These are phyloP conservation scores for Alternaria infectoria DNA, from an alignment of 2,329 filamentous ascomycete genomes.

Conservation along the genomic window DNA sequence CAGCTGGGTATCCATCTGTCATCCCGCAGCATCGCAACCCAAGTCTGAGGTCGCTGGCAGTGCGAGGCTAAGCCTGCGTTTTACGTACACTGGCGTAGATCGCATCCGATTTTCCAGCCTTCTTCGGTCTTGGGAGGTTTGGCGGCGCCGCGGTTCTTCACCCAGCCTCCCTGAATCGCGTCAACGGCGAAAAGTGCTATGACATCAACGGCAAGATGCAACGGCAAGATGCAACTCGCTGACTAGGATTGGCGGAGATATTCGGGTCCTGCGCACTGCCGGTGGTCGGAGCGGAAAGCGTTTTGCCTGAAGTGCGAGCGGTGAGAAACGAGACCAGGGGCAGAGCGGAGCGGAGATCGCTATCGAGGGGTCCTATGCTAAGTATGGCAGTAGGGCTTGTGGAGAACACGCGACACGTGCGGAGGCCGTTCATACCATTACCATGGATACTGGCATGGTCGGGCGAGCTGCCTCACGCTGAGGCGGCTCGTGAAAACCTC, in stretches of 20 bases:
- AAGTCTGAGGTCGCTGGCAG: constrained; percentile 22
- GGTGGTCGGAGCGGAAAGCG: constrained; percentile 29
- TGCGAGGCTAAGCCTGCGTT: constrained; percentile 17
- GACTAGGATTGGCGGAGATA: constrained; percentile 28
- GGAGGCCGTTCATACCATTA: constrained; percentile 9
- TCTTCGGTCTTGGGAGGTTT: constrained; percentile 16
- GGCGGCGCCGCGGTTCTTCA: constrained; percentile 18
- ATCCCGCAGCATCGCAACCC: constrained; percentile 21
- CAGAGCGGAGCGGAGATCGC: constrained; percentile 33
- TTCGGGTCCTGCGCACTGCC: constrained; percentile 15
- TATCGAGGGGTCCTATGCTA: constrained; percentile 13
- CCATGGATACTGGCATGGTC: neutral
- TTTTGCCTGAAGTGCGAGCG: constrained; percentile 34
- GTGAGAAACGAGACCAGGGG: constrained; percentile 21
- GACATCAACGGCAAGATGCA: constrained; percentile 20
- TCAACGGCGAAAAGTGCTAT: constrained; percentile 16
- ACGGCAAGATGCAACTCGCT: constrained; percentile 4
- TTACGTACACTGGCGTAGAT: constrained; percentile 31
- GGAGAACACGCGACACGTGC: constrained; percentile 26
- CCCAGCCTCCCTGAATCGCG: constrained; percentile 14
- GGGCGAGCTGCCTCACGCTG: neutral
- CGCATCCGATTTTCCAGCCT: constrained; percentile 17
- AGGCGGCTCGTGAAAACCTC: neutral
- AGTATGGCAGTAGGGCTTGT: constrained; percentile 12
- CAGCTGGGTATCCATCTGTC: constrained; percentile 11